A percentile compares a stretch with the other conserved stretches of the same genome.
phyloP scores from a whole-genome alignment of 2,329 filamentous ascomycete genomes.

The Calcarisporium arbuscula region DNA sequence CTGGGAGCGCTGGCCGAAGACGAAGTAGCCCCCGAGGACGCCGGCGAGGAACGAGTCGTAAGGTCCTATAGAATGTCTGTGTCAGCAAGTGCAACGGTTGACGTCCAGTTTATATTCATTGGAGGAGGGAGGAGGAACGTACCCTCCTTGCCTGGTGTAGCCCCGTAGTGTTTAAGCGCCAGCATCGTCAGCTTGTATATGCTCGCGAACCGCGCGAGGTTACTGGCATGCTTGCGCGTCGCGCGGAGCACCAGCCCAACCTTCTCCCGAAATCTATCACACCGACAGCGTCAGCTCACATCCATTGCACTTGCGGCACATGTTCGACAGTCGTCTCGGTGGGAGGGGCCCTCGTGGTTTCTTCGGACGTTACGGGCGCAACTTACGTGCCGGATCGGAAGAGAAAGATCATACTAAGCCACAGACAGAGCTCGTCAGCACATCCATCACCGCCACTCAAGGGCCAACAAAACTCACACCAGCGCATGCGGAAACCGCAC shows the following conservation, averaged over 20 bases:
- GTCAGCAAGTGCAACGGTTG: neutral
- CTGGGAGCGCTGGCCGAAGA: conserved; percentile 66
- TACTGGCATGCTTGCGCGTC: conserved; percentile 83
- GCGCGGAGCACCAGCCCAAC: conserved; percentile 71
- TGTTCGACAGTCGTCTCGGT: neutral
- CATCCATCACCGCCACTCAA: neutral
- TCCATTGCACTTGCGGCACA: too few relatives aligned
- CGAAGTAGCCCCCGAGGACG: conserved; percentile 81
- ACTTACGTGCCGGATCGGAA: conserved; percentile 84
- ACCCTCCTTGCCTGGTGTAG: conserved; percentile 54
- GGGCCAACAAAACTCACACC: conserved; percentile 46
- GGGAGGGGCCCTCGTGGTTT: too few relatives aligned
- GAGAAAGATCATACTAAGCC: conserved; percentile 80
- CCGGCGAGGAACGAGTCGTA: conserved; percentile 85
- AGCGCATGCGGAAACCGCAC: conserved; percentile 97
- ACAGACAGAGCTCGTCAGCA: conserved; percentile 12
- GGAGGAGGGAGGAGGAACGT: conserved; percentile 24
- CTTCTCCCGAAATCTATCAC: conserved; percentile 65
- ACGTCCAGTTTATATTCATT: neutral
- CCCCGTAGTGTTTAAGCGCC: conserved; percentile 57
- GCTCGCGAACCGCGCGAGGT: conserved; percentile 84
- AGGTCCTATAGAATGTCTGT: conserved; percentile 45
- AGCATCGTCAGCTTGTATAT: conserved; percentile 85
- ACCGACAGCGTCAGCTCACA: conserved; percentile 11
- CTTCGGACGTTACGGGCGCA: too few relatives aligned